A percentile compares a stretch with the other conserved stretches of the same genome.
Conservation (phyloP, 1,139 yeast genomes). For the Blastobotrys illinoisensis region DNA sequence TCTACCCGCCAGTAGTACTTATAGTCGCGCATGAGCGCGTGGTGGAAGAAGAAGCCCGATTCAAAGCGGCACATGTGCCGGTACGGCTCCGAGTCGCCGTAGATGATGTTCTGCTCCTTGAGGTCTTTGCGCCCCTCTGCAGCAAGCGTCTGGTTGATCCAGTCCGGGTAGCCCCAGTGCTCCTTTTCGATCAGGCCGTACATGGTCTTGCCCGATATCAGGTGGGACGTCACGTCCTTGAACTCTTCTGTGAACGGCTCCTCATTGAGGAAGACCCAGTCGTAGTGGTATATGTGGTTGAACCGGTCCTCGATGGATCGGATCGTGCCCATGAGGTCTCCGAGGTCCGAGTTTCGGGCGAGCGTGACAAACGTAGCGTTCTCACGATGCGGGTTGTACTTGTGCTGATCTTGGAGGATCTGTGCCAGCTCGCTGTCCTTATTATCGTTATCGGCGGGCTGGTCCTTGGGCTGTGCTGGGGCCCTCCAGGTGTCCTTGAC, state of each 20-base stretch:
- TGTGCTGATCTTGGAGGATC: background rate
- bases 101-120: slow-evolving; percentile 46
- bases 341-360: slow-evolving; percentile 62
- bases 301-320: slow-evolving; percentile 64
- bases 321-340: slow-evolving; percentile 50
- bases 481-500: background rate
- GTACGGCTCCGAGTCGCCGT: slow-evolving; percentile 62
- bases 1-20: slow-evolving; percentile 95
- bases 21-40: slow-evolving; percentile 61
- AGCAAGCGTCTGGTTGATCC: slow-evolving; percentile 56
- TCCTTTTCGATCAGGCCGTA: slow-evolving; percentile 61
- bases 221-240: slow-evolving; percentile 37
- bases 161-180: slow-evolving; percentile 70
- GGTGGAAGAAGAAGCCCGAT: slow-evolving; percentile 84
- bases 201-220: slow-evolving; percentile 55
- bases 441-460: too few relatives aligned
- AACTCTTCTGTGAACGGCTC: slow-evolving; percentile 50
- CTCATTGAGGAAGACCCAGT: slow-evolving; percentile 76
- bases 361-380: slow-evolving; percentile 58
- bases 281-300: slow-evolving; percentile 61
- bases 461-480: background rate
- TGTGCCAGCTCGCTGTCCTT: background rate
- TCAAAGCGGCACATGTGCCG: slow-evolving; percentile 90
- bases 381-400: slow-evolving; percentile 13
- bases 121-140: slow-evolving; percentile 43